phyloP scores from a whole-genome alignment of 768 basidiomycete genomes.

The Chlorophyllum brunneum region DNA sequence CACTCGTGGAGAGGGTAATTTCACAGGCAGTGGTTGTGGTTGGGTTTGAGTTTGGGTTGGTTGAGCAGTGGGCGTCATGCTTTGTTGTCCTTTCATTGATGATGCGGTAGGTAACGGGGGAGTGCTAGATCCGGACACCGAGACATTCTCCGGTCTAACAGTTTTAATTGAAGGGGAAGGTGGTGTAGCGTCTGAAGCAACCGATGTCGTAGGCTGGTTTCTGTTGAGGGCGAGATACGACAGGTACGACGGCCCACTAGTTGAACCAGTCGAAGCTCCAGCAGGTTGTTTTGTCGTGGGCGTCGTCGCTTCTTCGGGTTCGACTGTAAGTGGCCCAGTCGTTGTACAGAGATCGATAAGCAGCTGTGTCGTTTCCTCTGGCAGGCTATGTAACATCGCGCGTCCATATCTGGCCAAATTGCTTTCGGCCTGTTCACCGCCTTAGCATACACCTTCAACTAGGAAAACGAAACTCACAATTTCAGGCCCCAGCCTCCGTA shows the following conservation, averaged over 20 bases:
- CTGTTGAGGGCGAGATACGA: conserved; percentile 77
- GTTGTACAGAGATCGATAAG: conserved; percentile 91
- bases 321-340: conserved; percentile 37
- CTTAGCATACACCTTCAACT: not conserved
- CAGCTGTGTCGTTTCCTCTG: conserved; percentile 85
- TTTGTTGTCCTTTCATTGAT: conserved; percentile 31
- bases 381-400: conserved; percentile 76
- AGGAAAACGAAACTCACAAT: conserved; percentile 48
- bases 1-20: conserved; percentile 72
- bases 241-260: conserved; percentile 60
- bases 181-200: conserved; percentile 35
- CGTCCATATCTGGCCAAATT: conserved; percentile 87
- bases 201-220: conserved; percentile 36
- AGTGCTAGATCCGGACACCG: conserved; percentile 26
- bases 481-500: conserved; percentile 74
- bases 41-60: conserved; percentile 13
- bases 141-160: conserved; percentile 32
- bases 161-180: conserved; percentile 47
- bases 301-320: conserved; percentile 33
- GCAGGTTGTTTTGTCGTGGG: conserved; percentile 22
- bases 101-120: conserved; percentile 28
- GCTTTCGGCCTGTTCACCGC: conserved; percentile 61
- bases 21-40: conserved; percentile 30
- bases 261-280: conserved; percentile 15
- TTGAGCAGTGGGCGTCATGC: conserved; percentile 16